A percentile compares a stretch with the other conserved stretches of the same genome.
Conservation (phyloP, 2,329 filamentous ascomycete genomes). For the Ceratocystis cacaofunesta region DNA sequence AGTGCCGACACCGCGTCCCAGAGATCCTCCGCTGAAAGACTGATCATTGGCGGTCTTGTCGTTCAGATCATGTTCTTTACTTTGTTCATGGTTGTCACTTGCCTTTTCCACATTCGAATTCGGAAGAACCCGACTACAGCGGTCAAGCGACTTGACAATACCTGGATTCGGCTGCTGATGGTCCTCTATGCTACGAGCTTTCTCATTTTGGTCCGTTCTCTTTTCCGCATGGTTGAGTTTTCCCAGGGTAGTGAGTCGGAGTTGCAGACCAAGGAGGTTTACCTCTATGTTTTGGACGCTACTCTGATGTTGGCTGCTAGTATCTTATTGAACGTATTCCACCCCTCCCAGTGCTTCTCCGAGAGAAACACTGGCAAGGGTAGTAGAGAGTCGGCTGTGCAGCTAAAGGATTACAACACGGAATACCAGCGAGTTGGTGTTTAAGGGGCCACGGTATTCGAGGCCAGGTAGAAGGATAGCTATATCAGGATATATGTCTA, state of each 20-base stretch:
- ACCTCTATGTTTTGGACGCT: constrained; percentile 32
- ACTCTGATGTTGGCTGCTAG: constrained; percentile 24
- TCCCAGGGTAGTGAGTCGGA: constrained; percentile 28
- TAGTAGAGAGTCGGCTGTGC: not conserved
- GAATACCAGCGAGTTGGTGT: not conserved
- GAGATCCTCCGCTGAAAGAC: constrained; percentile 26
- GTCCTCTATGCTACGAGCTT: constrained; percentile 24
- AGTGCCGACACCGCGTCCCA: not conserved
- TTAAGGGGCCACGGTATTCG: not conserved
- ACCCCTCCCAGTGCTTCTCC: not conserved
- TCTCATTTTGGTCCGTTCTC: constrained; percentile 31
- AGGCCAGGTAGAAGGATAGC: no score
- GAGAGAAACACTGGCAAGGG: not conserved
- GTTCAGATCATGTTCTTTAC: constrained; percentile 39
- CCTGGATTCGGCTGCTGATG: constrained; percentile 23
- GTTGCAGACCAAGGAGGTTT: constrained; percentile 28
- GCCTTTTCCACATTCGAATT: constrained; percentile 30
- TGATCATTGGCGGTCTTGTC: constrained; percentile 37
- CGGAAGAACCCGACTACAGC: constrained; percentile 18
- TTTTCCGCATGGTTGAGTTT: constrained; percentile 36
- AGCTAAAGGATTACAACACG: not conserved
- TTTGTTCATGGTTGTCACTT: constrained; percentile 34
- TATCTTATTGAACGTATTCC: not conserved
- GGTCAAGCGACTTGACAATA: constrained; percentile 16
- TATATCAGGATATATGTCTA: no score